phyloP scores from a whole-genome alignment of 768 basidiomycete genomes.

The Lyophyllum atratum region DNA sequence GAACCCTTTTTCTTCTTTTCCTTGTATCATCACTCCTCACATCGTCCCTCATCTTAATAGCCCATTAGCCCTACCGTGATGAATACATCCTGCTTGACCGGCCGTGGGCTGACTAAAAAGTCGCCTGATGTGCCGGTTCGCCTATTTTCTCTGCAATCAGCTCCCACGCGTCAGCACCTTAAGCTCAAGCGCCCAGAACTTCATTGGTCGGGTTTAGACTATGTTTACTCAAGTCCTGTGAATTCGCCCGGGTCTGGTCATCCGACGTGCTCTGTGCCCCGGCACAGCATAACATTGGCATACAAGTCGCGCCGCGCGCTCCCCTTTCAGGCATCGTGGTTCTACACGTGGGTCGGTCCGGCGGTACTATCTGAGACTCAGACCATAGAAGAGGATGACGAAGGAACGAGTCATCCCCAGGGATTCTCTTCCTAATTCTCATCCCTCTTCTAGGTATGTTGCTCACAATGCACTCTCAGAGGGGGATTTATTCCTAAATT shows the following conservation, averaged over 20 bases:
- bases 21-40: too few relatives aligned
- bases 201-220: not conserved
- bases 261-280: not conserved
- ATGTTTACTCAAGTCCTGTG: not conserved
- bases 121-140: too few relatives aligned
- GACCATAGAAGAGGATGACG: not conserved
- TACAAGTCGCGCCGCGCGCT: not conserved
- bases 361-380: not conserved
- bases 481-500: not conserved
- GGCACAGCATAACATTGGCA: not conserved
- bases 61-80: too few relatives aligned
- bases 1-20: too few relatives aligned
- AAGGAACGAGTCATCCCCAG: not conserved
- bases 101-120: too few relatives aligned
- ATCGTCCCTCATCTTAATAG: too few relatives aligned
- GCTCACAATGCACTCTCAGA: not conserved
- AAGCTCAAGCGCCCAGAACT: too few relatives aligned
- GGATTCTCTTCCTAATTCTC: not conserved
- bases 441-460: not conserved
- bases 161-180: too few relatives aligned
- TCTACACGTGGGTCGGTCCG: not conserved
- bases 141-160: too few relatives aligned
- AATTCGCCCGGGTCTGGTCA: not conserved
- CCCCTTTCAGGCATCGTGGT: not conserved
- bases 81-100: too few relatives aligned